Base-by-base conservation (phyloP, 805 yeast species). In the Zygotorulaspora chibaensis region DNA sequence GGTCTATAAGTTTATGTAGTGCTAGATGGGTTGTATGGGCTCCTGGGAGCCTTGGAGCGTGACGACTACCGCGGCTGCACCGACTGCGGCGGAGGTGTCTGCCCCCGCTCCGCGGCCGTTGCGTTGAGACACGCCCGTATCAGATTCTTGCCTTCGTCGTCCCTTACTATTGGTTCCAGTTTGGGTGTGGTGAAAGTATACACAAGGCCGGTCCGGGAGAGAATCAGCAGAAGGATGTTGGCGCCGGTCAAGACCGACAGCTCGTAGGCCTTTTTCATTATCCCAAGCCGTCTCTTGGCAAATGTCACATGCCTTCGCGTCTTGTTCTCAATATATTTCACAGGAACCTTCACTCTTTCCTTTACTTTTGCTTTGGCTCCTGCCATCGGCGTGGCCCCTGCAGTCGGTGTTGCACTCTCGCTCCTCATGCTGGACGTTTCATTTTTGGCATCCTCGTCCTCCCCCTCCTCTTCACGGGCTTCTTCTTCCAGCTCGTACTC, bases 211-310 rank as follows among this genome's bases (percentile, higher is more conserved):
- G 96, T 88, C 66, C 90, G 96, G 40, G 95, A 83, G 34, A 90
- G 95, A 45, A 93, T 96, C 54, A 91, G 78, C 48, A 91, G 73
- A 53, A 91, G 76, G 20, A 93, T 96, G 68, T 91, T 97, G 30
- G 98, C 90, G 44, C 99, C 98, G 8, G 98, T 91, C 59, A 91
- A 76, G 39, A 93, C 96, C 12, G 95, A 84, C 54, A 91, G 76
- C 66, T 91, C 99, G 70, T 91, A 91, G 13, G 97, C 97, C 71
- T 91, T 91, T 72, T 91, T 91, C 97, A 91, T 91, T 61, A 91
- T 89, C 53, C 99, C 99, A 33, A 96, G 96, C 69, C 90, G 87
- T 72, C 99, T 84, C 72, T 91, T 91, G 45, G 96, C 86, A 62
- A 91, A 91, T n/a, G 98, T 91, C 55, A 91, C 91, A 69, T 91